These are phyloP conservation scores for Phalaenopsis hybrid DNA, from an alignment of 116 monocot genomes.

Conservation along the genomic window DNA sequence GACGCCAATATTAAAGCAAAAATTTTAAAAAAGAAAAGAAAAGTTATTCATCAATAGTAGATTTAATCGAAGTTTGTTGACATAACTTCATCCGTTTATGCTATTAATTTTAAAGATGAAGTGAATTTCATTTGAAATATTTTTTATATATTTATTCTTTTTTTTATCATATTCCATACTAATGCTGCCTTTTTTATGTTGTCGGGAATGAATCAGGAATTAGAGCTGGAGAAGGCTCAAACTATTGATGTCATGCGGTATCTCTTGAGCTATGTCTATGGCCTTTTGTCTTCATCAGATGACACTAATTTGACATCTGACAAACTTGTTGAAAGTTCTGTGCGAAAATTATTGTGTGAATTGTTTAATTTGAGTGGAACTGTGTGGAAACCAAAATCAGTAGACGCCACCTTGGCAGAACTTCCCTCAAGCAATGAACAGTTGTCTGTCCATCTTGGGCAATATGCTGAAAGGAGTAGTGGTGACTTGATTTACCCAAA, in stretches of 20 bases:
- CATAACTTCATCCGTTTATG: not conserved
- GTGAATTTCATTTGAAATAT: slow-evolving; percentile 1
- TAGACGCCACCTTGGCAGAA: slow-evolving; percentile 16
- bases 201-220: slow-evolving; percentile 26
- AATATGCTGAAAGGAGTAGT: slow-evolving; percentile 19
- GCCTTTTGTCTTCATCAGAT: slow-evolving; percentile 1
- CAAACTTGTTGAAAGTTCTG: slow-evolving; percentile 39
- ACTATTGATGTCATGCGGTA: slow-evolving; percentile 65
- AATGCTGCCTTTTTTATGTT: slow-evolving; percentile 5
- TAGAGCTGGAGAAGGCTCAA: slow-evolving; percentile 31
- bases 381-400: slow-evolving; percentile 15
- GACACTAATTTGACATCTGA: slow-evolving; percentile 9
- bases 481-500: slow-evolving; percentile 72
- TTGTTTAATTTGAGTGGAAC: slow-evolving; percentile 32
- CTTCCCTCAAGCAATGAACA: slow-evolving; percentile 12
- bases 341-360: slow-evolving; percentile 43
- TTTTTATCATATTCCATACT: not conserved
- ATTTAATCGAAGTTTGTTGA: not conserved
- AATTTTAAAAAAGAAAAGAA: no score
- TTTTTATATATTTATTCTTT: slow-evolving; percentile 1
- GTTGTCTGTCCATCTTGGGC: slow-evolving; percentile 19
- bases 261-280: slow-evolving; percentile 47
- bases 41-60: not conserved
- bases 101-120: not conserved
- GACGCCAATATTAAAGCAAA: no score